Evolutionary conservation across 1,139 yeast genomes (phyloP), one percentile per base, ranked within the genome.

Genomic region (Geotrichum fermentans): DNA sequence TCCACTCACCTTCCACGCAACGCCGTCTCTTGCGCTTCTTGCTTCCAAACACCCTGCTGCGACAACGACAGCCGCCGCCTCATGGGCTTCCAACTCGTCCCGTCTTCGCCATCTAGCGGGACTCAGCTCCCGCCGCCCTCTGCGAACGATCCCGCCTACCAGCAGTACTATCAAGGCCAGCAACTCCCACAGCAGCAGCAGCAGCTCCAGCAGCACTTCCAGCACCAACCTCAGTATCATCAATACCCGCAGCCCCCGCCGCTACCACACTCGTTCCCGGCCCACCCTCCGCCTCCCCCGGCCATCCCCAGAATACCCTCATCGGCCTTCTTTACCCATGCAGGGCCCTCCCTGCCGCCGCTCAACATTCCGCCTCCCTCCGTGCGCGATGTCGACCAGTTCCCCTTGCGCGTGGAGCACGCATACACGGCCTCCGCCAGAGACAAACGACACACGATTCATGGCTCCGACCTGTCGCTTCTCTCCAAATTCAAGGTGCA

Each of bases 301-400:
- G 21, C 43, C 14, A 40, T 40, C 13, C 35, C 43, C 2, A 14
- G 43, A 16, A 35, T 32, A 2, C 39, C 22, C 16, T 36, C 39
- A 3, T 40, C 43, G 3, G 35, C 46, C 6, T 43, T 35, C 29
- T 43, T 43, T 18, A 29, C 40, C 10, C 43, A 44, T 16, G 30
- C 44, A 21, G 50, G 50, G 13, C 32, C 46, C 24, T 47, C 50
- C 1, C 40, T 47, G 17, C 50, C 50, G 28, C 50, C 50, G 17
- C 30, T 47, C n/a, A 42, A 42, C 35, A 40, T 40, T 14, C 43
- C 43, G 5, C 30, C 43, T 11, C 43, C 34, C 16, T 29, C 43
- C 22, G 43, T 18, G 13, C 43, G 43, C 16, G 43, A 40, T 30
- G 35, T 40, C 17, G 35, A 40, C 35, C 43, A 40, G 35, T 40